A percentile compares a stretch with the other conserved stretches of the same genome.
Evolutionary conservation across 2,329 filamentous ascomycete genomes (phyloP).

Genomic region (Aspergillus persii): DNA sequence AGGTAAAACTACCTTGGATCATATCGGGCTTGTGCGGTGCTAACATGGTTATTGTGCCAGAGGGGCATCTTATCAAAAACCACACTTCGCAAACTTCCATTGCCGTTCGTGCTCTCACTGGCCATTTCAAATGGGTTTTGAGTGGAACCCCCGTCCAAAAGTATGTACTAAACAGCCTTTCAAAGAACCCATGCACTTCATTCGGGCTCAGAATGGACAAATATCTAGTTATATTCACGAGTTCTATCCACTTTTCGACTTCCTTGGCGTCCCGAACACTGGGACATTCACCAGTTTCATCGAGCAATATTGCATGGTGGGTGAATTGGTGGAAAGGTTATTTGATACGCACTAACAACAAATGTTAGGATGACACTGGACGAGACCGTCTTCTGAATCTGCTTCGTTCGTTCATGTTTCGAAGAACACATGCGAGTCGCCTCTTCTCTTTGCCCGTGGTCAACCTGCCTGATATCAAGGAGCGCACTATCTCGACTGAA

Average conservation of each 20-base stretch:
- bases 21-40: too few relatives aligned
- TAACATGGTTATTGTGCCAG: too few relatives aligned
- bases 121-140: constrained; percentile 39
- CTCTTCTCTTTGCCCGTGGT: constrained; percentile 56
- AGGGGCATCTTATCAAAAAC: too few relatives aligned
- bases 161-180: constrained; percentile 18
- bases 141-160: constrained; percentile 42
- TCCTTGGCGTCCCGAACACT: constrained; percentile 32
- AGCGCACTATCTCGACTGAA: constrained; percentile 43
- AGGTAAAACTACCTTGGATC: too few relatives aligned
- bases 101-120: constrained; percentile 35
- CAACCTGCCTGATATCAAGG: constrained; percentile 50
- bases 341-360: not conserved
- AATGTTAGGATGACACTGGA: constrained; percentile 7
- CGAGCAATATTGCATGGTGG: constrained; percentile 25
- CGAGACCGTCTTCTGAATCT: constrained; percentile 27
- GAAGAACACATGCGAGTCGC: constrained; percentile 54
- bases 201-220: too few relatives aligned
- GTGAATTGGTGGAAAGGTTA: not conserved
- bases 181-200: too few relatives aligned
- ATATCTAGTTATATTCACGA: constrained; percentile 36
- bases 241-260: constrained; percentile 39
- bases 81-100: too few relatives aligned
- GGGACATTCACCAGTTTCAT: constrained; percentile 24
- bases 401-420: constrained; percentile 49